These are phyloP conservation scores for Tricholoma sp. DNA, from an alignment of 768 basidiomycete genomes.

Conservation along the genomic window DNA sequence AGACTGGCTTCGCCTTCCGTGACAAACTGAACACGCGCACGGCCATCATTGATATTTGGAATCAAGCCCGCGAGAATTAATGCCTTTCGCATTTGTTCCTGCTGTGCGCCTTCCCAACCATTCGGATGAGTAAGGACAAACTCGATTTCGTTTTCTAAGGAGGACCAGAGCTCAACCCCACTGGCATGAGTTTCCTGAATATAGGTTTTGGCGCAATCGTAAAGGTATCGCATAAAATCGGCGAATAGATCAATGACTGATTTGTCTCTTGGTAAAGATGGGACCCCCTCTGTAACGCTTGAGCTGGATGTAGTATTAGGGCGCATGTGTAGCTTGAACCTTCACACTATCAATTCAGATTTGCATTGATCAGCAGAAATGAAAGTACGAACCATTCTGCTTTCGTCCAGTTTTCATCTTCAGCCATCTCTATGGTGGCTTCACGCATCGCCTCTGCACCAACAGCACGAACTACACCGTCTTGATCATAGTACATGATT, in stretches of 20 bases:
- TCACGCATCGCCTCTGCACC: slow-evolving; percentile 42
- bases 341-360: neutral
- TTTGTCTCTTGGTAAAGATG: slow-evolving; percentile 38
- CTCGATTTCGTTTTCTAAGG: slow-evolving; percentile 32
- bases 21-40: slow-evolving; percentile 45
- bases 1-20: slow-evolving; percentile 63
- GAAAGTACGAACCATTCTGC: slow-evolving; percentile 35
- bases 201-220: slow-evolving; percentile 35
- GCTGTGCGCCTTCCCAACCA: slow-evolving; percentile 58
- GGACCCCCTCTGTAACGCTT: slow-evolving; percentile 21
- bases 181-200: slow-evolving; percentile 41
- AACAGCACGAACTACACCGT: slow-evolving; percentile 31
- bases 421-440: slow-evolving; percentile 31
- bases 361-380: slow-evolving; percentile 7
- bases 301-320: neutral
- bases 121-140: slow-evolving; percentile 53
- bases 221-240: slow-evolving; percentile 47
- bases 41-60: slow-evolving; percentile 30
- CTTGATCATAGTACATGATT: slow-evolving; percentile 38
- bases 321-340: slow-evolving; percentile 21
- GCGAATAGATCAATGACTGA: slow-evolving; percentile 38
- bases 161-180: slow-evolving; percentile 35
- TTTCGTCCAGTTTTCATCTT: slow-evolving; percentile 39
- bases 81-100: slow-evolving; percentile 46
- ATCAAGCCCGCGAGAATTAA: slow-evolving; percentile 46